phyloP scores from a whole-genome alignment of 2,329 filamentous ascomycete genomes.

The Colletotrichum chrysophilum region DNA sequence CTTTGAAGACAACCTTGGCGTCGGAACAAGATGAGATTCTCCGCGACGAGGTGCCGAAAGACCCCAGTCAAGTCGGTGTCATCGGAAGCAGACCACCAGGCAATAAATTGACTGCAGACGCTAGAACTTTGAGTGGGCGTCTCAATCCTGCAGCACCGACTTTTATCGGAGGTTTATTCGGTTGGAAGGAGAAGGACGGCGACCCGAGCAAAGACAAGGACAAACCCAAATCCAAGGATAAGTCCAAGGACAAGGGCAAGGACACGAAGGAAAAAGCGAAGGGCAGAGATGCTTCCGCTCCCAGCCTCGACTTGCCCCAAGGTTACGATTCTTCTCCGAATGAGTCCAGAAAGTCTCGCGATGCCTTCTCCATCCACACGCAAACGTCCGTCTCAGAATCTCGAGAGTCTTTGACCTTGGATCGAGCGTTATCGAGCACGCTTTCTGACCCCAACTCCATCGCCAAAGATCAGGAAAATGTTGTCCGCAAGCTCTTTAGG shows the following conservation, averaged over 20 bases:
- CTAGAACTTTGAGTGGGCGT: slow-evolving; percentile 53
- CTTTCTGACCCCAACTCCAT: slow-evolving; percentile 56
- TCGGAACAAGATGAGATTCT: slow-evolving; percentile 70
- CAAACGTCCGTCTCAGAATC: slow-evolving; percentile 63
- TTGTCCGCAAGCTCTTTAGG: slow-evolving; percentile 65
- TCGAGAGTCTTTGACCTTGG: slow-evolving; percentile 62
- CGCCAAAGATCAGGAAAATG: slow-evolving; percentile 59
- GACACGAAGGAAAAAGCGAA: slow-evolving; percentile 40
- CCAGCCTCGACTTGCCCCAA: slow-evolving; percentile 41
- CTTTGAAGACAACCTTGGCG: slow-evolving; percentile 63
- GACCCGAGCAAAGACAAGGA: slow-evolving; percentile 35
- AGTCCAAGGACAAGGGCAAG: slow-evolving; percentile 35
- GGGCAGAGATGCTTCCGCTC: slow-evolving; percentile 39
- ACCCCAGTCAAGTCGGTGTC: slow-evolving; percentile 65
- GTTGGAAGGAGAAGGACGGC: slow-evolving; percentile 44
- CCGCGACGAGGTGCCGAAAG: slow-evolving; percentile 59
- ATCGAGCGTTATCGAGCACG: slow-evolving; percentile 61
- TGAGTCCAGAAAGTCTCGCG: slow-evolving; percentile 60
- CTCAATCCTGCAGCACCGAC: slow-evolving; percentile 90
- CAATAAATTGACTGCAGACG: slow-evolving; percentile 37
- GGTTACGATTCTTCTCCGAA: slow-evolving; percentile 54
- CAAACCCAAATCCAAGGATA: slow-evolving; percentile 39
- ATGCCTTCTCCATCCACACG: slow-evolving; percentile 62
- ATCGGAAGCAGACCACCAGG: slow-evolving; percentile 78
- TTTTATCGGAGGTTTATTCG: slow-evolving; percentile 77